phyloP scores from a whole-genome alignment of 2,329 filamentous ascomycete genomes.

The Talaromyces sp. region DNA sequence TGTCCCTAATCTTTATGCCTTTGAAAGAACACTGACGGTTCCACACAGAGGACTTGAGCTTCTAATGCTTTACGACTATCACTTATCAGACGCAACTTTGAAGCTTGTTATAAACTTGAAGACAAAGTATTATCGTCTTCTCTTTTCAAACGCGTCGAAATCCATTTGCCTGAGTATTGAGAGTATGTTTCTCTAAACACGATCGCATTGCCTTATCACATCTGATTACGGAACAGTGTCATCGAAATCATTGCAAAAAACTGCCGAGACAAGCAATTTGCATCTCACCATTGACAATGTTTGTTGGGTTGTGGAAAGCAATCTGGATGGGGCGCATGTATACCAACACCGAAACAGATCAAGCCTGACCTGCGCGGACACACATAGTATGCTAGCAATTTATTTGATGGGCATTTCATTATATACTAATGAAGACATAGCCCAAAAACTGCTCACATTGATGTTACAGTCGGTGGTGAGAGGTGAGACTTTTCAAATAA shows the following conservation, averaged over 20 bases:
- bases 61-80: not conserved
- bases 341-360: conserved; percentile 1
- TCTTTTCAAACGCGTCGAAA: not conserved
- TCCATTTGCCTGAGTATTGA: conserved; percentile 1
- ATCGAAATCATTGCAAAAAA: not conserved
- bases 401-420: not conserved
- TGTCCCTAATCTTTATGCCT: not conserved
- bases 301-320: not conserved
- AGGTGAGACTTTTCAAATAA: not conserved
- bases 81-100: not conserved
- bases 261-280: not conserved
- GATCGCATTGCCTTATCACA: not conserved
- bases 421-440: not conserved
- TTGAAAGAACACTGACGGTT: not conserved
- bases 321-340: not conserved
- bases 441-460: not conserved
- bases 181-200: not conserved
- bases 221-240: not conserved
- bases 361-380: not conserved
- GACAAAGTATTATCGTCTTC: not conserved
- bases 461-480: not conserved
- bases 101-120: not conserved
- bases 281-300: not conserved
- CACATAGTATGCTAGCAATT: not conserved
- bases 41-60: not conserved